Base-by-base conservation (phyloP, 495 filamentous ascomycete species). In the Daldinia caldariorum region DNA sequence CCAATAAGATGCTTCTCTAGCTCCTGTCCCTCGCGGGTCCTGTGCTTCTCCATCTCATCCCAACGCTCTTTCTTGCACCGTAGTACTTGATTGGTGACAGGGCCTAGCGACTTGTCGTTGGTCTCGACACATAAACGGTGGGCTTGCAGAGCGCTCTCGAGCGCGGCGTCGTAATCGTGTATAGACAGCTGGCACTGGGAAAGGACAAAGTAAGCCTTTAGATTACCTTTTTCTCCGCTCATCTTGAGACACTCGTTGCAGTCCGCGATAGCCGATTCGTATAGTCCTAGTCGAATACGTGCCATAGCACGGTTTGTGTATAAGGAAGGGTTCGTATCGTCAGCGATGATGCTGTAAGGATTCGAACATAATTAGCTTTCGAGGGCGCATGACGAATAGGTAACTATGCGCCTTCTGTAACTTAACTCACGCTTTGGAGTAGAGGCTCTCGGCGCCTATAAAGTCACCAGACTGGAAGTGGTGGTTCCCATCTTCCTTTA, bases 291-390 rank as follows among this genome's bases (percentile, higher is more conserved):
- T 73, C 87, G 88, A 47, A 95, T 82, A 47, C 94, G 90, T 10
- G 92, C 89, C 78, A 97, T 90, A 43, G 94, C 92, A 57, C 95
- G 91, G 82, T 99, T 99, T 32, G 94, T 96, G 83, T 89, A 93
- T 53, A 91, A 83, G 4, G 86, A 76, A 1, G 86, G 83, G 74
- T 91, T 91, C 6, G 73, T 79, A 6, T 85, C 80, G 76, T 93
- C 88, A 58, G 83, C 82, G 62, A 86, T 83, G 45, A 93, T 87
- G 18, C 81, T 84, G 70, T 22, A 32, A 51, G 58, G 53, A 31
- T 43, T 32, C 58, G 57, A 61, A 29, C 29, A 7, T 6, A 5
- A 39, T 63, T 53, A 31, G 12, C 3, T 32, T 53, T 16, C 4
- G 16, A 43, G 22, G 18, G 26, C 49, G 49, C 26, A 32, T 0